Percentiles rank a stretch among this genome's conserved stretches.
These are phyloP conservation scores for Pseudozyma flocculosa DNA, from an alignment of 1,284 basidiomycete genomes.

Conservation along the genomic window DNA sequence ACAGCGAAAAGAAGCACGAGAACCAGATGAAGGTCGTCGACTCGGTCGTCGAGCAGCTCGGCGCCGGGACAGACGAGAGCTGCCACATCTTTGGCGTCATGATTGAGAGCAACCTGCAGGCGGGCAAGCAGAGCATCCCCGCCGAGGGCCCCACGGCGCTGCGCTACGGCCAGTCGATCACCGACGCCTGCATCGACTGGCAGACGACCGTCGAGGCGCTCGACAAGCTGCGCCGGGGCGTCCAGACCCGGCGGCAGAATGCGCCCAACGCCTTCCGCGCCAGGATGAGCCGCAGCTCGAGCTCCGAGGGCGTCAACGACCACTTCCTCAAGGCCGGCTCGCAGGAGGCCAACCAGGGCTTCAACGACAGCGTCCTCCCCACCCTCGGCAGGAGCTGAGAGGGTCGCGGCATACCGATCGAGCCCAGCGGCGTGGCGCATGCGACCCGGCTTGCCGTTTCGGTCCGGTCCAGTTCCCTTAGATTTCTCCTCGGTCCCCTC, in stretches of 20 bases:
- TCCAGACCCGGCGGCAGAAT: conserved; percentile 32
- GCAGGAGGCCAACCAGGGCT: conserved; percentile 8
- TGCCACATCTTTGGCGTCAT: conserved; percentile 88
- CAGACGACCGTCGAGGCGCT: conserved; percentile 48
- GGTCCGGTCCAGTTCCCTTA: too few species aligned
- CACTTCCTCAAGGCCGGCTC: conserved; percentile 8
- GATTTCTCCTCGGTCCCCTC: too few species aligned
- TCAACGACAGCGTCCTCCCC: conserved; percentile 45
- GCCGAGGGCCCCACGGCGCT: conserved; percentile 36
- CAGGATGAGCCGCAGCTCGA: conserved; percentile 9
- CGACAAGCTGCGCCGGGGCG: conserved; percentile 42
- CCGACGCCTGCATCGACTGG: conserved; percentile 55
- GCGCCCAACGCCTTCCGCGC: conserved; percentile 25
- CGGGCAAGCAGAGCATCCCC: conserved; percentile 53
- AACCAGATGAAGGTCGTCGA: conserved; percentile 64
- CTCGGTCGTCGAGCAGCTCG: conserved; percentile 61
- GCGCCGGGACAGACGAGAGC: conserved; percentile 18
- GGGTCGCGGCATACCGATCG: too few species aligned
- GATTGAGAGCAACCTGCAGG: conserved; percentile 91
- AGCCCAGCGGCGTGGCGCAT: too few species aligned
- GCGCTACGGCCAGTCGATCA: conserved; percentile 51
- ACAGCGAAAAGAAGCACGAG: conserved; percentile 66
- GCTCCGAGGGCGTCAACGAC: conserved; percentile 31
- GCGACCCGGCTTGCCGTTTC: too few species aligned
- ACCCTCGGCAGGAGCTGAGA: conserved; percentile 17